A percentile compares a stretch with the other conserved stretches of the same genome.
These are phyloP conservation scores for Setomelanomma holmii DNA, from an alignment of 2,329 filamentous ascomycete species.

Conservation along the genomic window DNA sequence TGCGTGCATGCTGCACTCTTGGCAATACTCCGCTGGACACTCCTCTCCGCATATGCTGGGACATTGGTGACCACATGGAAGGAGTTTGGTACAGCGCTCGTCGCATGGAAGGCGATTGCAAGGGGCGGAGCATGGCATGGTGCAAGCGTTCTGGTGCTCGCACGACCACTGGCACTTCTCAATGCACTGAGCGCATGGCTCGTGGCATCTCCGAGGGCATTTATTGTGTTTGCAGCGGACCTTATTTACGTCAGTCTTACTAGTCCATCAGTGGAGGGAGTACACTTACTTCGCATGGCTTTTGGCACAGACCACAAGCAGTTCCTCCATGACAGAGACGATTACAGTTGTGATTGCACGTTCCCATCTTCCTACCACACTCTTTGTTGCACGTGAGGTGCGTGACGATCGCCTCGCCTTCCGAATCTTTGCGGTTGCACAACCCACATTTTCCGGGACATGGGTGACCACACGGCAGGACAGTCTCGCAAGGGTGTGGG, in stretches of 20 bases:
- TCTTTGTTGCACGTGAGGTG: constrained; percentile 28
- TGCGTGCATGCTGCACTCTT: constrained; percentile 26
- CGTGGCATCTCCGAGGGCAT: constrained; percentile 35
- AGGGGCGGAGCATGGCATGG: constrained; percentile 45
- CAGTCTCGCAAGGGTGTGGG: constrained; percentile 52
- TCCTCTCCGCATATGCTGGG: constrained; percentile 40
- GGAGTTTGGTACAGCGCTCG: constrained; percentile 31
- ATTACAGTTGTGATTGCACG: constrained; percentile 39
- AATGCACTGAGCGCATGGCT: constrained; percentile 44
- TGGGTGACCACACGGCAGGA: constrained; percentile 64
- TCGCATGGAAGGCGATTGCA: constrained; percentile 42
- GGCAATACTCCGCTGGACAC: constrained; percentile 32
- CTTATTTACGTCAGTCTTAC: constrained; percentile 6
- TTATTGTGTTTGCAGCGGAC: constrained; percentile 37
- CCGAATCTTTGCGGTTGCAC: constrained; percentile 55
- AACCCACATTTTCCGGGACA: constrained; percentile 58
- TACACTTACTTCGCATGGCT: no score
- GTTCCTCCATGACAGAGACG: constrained; percentile 33
- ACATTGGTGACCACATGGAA: constrained; percentile 43
- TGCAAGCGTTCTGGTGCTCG: constrained; percentile 41
- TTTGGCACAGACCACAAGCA: constrained; percentile 31
- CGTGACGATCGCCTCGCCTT: not conserved
- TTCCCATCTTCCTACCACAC: constrained; percentile 35
- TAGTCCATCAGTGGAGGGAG: no score
- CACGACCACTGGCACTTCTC: constrained; percentile 45